Evolutionary conservation across 352 stramenopile species (phyloP), one percentile per base, ranked within the genome.

Genomic region (Peronospora farinosa): DNA sequence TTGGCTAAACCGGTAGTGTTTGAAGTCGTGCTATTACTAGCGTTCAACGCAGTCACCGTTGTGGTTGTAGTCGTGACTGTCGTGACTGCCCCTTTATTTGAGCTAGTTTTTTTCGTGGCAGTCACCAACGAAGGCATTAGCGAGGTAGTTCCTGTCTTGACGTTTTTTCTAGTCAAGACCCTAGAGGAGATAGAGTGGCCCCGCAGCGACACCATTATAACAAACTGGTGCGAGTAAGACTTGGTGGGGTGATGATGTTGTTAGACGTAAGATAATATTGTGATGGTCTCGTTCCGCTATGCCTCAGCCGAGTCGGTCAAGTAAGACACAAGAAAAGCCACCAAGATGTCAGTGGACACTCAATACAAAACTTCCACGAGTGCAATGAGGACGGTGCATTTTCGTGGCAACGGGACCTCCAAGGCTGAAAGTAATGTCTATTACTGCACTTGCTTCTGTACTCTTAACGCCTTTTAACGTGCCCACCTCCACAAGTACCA

Each of bases 181-280:
- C 45, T 32, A 33, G 43, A 60, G 43, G 49, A 23, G 2, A n/a
- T 40, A 36, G 48, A 53, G 55, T 64, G 51, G 33, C 48, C 47
- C 45, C 57, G 57, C 36, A 67, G 27, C 16, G 44, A 60, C 30
- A 50, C 51, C 56, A 66, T 70, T 19, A 19, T 15, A 35, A 55
- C 44, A 39, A 48, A 32, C 36, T 53, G 37, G 19, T 63, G 47
- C 23, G 40, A 53, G 36, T 37, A 50, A 28, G 30, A 47, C 25
- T 47, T 12, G 40, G 23, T 15, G 9, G 51, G 48, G 47, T 39
- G 51, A 62, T 55, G 69, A 69, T 61, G 65, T 56, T 54, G 65
- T 61, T 69, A 71, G 65, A 74, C 61, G 65, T 74, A 53, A 69
- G 67, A 66, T 71, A 40, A 7, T 54, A 35, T 62, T 74, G 53